Evolutionary conservation across 768 basidiomycete species (phyloP).

Genomic region (Mycena rebaudengoi): DNA sequence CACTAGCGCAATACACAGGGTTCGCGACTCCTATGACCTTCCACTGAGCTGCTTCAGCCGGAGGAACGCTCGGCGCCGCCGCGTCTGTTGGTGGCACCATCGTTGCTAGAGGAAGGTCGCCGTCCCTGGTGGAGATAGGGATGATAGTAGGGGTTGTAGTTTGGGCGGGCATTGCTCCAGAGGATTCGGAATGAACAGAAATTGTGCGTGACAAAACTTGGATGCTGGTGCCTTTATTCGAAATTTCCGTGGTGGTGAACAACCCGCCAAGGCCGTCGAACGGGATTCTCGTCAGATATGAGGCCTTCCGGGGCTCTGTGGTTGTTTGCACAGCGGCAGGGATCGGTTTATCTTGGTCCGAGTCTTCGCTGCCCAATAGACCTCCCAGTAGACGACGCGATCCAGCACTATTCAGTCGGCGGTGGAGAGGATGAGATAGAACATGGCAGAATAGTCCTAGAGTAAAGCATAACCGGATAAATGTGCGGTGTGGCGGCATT

Average conservation of each 20-base stretch:
- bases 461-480: constrained; percentile 18
- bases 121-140: constrained; percentile 5
- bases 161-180: neutral
- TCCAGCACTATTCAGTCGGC: constrained; percentile 1
- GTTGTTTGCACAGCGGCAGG: constrained; percentile 11
- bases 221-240: neutral
- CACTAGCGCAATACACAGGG: constrained; percentile 69
- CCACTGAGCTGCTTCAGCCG: constrained; percentile 63
- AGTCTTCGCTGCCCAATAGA: constrained; percentile 27
- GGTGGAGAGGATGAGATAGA: constrained; percentile 22
- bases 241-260: neutral
- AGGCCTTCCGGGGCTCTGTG: constrained; percentile 2
- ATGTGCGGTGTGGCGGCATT: constrained; percentile 11
- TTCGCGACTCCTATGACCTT: constrained; percentile 74
- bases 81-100: constrained; percentile 12
- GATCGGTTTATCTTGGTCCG: constrained; percentile 7
- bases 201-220: constrained; percentile 11
- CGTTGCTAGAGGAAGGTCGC: constrained; percentile 13
- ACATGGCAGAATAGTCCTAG: constrained; percentile 10
- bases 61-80: constrained; percentile 41
- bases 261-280: constrained; percentile 8
- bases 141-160: constrained; percentile 5
- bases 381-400: constrained; percentile 26
- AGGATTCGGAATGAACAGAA: constrained; percentile 3
- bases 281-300: neutral